A percentile compares a stretch with the other conserved stretches of the same genome.
These are phyloP conservation scores for Didymella exigua DNA, from an alignment of 2,329 filamentous ascomycete species.

Conservation along the genomic window DNA sequence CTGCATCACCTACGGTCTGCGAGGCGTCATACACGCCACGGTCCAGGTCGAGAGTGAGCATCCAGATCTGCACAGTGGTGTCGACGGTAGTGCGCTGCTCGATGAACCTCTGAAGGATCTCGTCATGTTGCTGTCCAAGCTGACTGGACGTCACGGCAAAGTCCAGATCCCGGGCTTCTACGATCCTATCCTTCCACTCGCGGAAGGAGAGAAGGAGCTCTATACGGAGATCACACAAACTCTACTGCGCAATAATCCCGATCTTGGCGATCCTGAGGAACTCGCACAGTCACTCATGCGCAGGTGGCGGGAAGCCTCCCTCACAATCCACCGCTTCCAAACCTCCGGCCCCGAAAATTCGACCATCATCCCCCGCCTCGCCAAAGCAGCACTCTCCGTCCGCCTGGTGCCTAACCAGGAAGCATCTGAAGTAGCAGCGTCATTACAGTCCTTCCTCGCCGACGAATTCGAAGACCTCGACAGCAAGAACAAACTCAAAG, in stretches of 20 bases:
- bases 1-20: conserved; percentile 90
- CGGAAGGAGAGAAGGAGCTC: conserved; percentile 74
- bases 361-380: conserved; percentile 87
- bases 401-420: conserved; percentile 94
- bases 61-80: conserved; percentile 91
- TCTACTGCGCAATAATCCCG: conserved; percentile 73
- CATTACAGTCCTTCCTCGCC: conserved; percentile 70
- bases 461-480: conserved; percentile 74
- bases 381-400: conserved; percentile 85
- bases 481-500: conserved; percentile 78
- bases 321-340: conserved; percentile 92
- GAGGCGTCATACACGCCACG: conserved; percentile 92
- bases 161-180: conserved; percentile 90
- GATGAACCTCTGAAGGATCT: conserved; percentile 93
- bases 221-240: conserved; percentile 85
- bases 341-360: conserved; percentile 87
- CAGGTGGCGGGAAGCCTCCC: conserved; percentile 90
- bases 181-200: conserved; percentile 78
- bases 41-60: conserved; percentile 84
- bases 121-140: conserved; percentile 77
- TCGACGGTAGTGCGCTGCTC: conserved; percentile 90
- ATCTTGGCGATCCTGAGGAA: conserved; percentile 66
- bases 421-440: conserved; percentile 73
- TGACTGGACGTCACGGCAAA: conserved; percentile 80
- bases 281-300: conserved; percentile 88